Evolutionary conservation across 305 asterid species (phyloP).

Genomic region (Fraxinus latifolia): DNA sequence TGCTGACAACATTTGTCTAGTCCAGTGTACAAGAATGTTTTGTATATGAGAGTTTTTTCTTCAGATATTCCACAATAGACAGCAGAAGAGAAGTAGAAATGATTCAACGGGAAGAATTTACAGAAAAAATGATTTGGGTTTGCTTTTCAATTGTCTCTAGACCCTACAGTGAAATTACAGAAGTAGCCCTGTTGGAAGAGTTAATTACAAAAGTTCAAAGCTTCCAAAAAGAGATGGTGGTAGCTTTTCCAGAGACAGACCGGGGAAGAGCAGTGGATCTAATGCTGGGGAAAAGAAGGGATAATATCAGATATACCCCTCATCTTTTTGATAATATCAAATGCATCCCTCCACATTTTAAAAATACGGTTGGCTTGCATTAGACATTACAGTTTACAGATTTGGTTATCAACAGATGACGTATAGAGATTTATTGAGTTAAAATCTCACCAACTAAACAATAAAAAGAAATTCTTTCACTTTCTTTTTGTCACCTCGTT

Average conservation of each 20-base stretch:
- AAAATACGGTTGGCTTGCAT: not conserved
- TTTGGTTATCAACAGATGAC: not conserved
- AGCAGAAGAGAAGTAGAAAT: constrained; percentile 1
- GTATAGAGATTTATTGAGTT: not conserved
- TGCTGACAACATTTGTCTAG: constrained; percentile 31
- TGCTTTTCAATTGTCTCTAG: constrained; percentile 30
- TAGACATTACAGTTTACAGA: not conserved
- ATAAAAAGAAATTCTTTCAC: not conserved
- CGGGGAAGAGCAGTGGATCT: not conserved
- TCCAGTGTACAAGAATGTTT: constrained; percentile 3
- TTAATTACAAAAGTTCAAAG: not conserved
- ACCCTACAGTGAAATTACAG: constrained; percentile 16
- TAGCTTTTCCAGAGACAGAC: not conserved
- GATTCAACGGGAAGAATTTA: constrained; percentile 27
- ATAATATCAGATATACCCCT: not conserved
- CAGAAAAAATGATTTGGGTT: constrained; percentile 23
- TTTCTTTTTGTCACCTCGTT: not conserved
- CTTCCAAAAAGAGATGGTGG: not conserved
- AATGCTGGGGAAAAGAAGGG: not conserved
- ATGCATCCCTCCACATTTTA: not conserved
- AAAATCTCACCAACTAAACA: not conserved
- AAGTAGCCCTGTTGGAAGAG: constrained; percentile 15
- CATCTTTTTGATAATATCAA: not conserved
- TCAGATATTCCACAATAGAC: constrained; percentile 14
- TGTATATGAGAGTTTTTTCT: not conserved